Base-by-base conservation (phyloP, 177 flowering plant species). In the Tripterygium wilfordii region DNA sequence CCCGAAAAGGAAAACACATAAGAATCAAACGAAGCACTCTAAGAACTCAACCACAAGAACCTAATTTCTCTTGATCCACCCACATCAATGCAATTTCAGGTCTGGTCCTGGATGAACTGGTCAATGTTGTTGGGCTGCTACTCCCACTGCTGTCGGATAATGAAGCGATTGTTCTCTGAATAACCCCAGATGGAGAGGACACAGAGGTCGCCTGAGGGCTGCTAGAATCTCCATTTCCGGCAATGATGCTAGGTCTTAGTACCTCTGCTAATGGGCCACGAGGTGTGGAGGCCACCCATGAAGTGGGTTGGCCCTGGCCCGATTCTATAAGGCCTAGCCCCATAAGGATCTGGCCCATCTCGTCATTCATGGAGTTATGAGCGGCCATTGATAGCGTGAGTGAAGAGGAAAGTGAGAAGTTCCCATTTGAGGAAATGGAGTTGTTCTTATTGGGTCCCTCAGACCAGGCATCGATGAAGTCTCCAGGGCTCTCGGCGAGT, bases 201-300 rank as follows among this genome's bases (percentile, higher is more conserved):
- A 48, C 62, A 22, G 57, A 8, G 4, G 65, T 52, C 4, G 61
- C 58, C 2, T 40, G 32, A 3, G 63, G 44, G 13, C 69, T 57
- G 4, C 48, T 33, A 0, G 62, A 44, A 23, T 61, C 64, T 0
- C 45, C 53, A 31, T 59, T 45, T 5, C 39, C 46, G 2, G 43
- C 27, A 4, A 17, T 15, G 0, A 24, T 21, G 41, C 58, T 51
- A 2, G 62, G 62, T 10, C 54, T 32, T 14, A 76, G 27, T 0
- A 64, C 76, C 60, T 76, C 82, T 2, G 76, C 82, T 5, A 76
- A 51, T 31, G 82, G 82, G 9, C 77, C 77, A 17, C 77, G 72
- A 5, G 61, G 69, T 14, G 63, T 10, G 10, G 4, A 15, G 19
- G 8, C 35, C 19, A 24, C 32, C 13, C 31, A 46, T 33, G 26